These are phyloP conservation scores for Yamagishiella unicocca DNA, from an alignment of 139 green algal species.

Conservation along the genomic window DNA sequence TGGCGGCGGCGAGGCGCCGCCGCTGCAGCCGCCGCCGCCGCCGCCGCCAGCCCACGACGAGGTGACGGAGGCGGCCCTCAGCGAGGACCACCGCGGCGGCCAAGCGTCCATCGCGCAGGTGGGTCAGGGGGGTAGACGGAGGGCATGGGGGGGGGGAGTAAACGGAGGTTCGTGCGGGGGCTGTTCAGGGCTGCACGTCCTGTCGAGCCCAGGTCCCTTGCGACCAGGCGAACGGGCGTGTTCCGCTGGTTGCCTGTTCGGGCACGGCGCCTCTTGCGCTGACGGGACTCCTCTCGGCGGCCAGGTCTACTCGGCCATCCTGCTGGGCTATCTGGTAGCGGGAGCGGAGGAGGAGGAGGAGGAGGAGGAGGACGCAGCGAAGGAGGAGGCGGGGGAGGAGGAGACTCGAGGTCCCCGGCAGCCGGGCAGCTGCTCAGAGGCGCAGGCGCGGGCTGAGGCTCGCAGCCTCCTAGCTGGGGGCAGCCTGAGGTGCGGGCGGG, in stretches of 20 bases:
- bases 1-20: too few species aligned
- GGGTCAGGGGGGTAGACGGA: neutral
- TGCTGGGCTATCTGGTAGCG: conserved; percentile 79
- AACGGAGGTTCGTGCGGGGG: neutral
- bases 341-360: neutral
- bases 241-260: neutral
- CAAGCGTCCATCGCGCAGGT: conserved; percentile 73
- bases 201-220: neutral
- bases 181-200: neutral
- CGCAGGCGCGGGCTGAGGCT: neutral
- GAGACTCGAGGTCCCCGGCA: neutral
- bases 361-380: neutral
- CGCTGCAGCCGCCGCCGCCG: too few species aligned
- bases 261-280: neutral
- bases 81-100: conserved; percentile 46
- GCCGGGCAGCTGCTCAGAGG: neutral
- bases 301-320: conserved; percentile 76
- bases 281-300: neutral
- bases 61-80: conserved; percentile 58
- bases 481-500: conserved; percentile 48
- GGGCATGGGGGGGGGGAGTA: too few species aligned
- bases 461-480: conserved; percentile 54
- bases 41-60: neutral
- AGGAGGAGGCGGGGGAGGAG: neutral
- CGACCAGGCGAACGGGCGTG: neutral